Evolutionary conservation across 495 filamentous ascomycete species (phyloP).

Genomic region (Talaromyces liani): DNA sequence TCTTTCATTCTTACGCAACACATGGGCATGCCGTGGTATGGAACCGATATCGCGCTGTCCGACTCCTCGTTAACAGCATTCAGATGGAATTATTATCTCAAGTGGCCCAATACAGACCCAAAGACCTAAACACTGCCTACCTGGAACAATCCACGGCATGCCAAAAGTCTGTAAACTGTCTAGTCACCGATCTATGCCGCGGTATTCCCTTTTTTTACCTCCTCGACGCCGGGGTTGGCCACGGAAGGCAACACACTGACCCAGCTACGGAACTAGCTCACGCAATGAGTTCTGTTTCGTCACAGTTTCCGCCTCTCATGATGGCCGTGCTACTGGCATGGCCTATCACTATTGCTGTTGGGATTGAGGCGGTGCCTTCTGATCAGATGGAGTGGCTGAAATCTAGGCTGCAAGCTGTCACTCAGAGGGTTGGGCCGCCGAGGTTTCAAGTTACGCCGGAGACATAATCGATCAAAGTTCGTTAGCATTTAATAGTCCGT

Average conservation of each 20-base stretch:
- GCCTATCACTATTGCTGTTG: conserved; percentile 20
- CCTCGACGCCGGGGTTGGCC: no score
- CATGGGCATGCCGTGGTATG: conserved; percentile 20
- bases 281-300: not conserved
- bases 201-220: conserved; percentile 16
- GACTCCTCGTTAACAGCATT: conserved; percentile 18
- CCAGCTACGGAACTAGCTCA: not conserved
- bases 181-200: conserved; percentile 6
- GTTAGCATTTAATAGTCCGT: no score
- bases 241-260: no score
- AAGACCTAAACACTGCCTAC: not conserved
- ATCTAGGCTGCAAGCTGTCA: not conserved
- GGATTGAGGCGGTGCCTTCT: conserved; percentile 13
- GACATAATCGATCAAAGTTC: not conserved
- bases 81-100: conserved; percentile 12
- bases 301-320: conserved; percentile 10
- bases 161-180: conserved; percentile 12
- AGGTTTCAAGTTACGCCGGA: not conserved
- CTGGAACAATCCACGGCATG: not conserved
- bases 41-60: conserved; percentile 20
- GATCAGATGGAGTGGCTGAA: conserved; percentile 18
- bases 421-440: not conserved
- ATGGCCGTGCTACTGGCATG: conserved; percentile 18
- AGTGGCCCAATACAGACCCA: not conserved
- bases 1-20: no score